Evolutionary conservation across 2,329 filamentous ascomycete species (phyloP).

Genomic region (Aspergillus pseudoglaucus): DNA sequence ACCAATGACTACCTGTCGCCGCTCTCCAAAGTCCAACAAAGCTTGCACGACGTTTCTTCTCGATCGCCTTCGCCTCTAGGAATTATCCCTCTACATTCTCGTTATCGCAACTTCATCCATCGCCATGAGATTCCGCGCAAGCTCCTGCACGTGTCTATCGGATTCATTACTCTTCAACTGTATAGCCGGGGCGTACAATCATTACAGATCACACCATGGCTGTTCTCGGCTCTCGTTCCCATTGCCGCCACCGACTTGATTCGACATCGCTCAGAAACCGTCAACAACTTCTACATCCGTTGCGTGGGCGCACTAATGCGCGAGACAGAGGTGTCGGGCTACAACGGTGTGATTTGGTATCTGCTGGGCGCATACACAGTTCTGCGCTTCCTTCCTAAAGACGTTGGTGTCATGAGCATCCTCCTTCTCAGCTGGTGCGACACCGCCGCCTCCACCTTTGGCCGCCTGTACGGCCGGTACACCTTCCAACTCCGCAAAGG

Average conservation of each 20-base stretch:
- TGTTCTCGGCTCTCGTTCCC: conserved; percentile 74
- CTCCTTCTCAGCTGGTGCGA: conserved; percentile 96
- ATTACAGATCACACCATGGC: conserved; percentile 69
- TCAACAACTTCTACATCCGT: conserved; percentile 84
- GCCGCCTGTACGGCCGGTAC: conserved; percentile 79
- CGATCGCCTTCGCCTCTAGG: conserved; percentile 88
- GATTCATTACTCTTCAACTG: conserved; percentile 82
- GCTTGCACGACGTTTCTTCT: conserved; percentile 75
- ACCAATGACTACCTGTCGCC: conserved; percentile 33
- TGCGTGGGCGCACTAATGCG: conserved; percentile 88
- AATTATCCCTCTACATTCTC: conserved; percentile 87
- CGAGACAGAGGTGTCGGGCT: conserved; percentile 87
- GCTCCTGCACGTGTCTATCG: conserved; percentile 87
- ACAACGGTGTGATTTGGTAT: conserved; percentile 97
- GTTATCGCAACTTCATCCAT: conserved; percentile 88
- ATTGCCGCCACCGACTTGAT: conserved; percentile 76
- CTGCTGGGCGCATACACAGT: conserved; percentile 84
- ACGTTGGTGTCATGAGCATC: conserved; percentile 82
- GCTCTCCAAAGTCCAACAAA: conserved; percentile 50
- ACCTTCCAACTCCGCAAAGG: conserved; percentile 77
- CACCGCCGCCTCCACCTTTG: conserved; percentile 91
- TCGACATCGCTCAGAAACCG: conserved; percentile 69
- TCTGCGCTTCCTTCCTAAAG: conserved; percentile 83
- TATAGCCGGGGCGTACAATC: conserved; percentile 76
- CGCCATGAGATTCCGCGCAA: conserved; percentile 96